Evolutionary conservation across 2,329 filamentous ascomycete species (phyloP).

Genomic region (Pseudodiploospora longispora): DNA sequence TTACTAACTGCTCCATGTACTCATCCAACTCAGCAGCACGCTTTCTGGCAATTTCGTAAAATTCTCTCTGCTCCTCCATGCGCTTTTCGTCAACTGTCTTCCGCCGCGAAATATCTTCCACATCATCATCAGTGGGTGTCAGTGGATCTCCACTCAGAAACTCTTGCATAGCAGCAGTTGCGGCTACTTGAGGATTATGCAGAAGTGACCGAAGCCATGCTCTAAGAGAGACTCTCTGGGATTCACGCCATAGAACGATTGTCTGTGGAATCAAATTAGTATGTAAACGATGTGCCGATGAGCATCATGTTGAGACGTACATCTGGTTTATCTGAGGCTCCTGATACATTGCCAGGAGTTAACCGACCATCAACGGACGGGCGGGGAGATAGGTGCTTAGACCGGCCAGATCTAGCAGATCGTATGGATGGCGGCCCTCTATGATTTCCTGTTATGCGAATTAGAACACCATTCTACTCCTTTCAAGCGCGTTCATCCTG

Average conservation of each 20-base stretch:
- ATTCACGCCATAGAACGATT: conserved; percentile 70
- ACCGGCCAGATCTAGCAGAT: conserved; percentile 23
- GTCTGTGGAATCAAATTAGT: conserved; percentile 30
- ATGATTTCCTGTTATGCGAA: conserved; percentile 2
- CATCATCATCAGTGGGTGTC: conserved; percentile 70
- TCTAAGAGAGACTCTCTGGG: conserved; percentile 81
- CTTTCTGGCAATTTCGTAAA: conserved; percentile 90
- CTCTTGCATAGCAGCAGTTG: conserved; percentile 73
- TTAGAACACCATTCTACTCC: background rate
- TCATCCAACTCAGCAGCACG: conserved; percentile 89
- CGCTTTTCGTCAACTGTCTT: conserved; percentile 81
- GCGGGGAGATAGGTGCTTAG: conserved; percentile 21
- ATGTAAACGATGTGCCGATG: no score
- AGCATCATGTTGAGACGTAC: conserved; percentile 12
- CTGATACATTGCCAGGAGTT: conserved; percentile 16
- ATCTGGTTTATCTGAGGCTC: conserved; percentile 15
- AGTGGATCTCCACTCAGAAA: conserved; percentile 73
- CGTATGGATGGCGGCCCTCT: conserved; percentile 19
- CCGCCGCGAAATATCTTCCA: conserved; percentile 69
- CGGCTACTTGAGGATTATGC: conserved; percentile 74
- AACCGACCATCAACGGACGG: conserved; percentile 23
- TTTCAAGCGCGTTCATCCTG: background rate
- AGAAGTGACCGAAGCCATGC: conserved; percentile 84
- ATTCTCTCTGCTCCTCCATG: conserved; percentile 84
- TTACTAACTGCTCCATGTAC: conserved; percentile 83